Evolutionary conservation across 176 grass and related monocot species (phyloP).

Genomic region (Rhipidocladum racemiflorum): DNA sequence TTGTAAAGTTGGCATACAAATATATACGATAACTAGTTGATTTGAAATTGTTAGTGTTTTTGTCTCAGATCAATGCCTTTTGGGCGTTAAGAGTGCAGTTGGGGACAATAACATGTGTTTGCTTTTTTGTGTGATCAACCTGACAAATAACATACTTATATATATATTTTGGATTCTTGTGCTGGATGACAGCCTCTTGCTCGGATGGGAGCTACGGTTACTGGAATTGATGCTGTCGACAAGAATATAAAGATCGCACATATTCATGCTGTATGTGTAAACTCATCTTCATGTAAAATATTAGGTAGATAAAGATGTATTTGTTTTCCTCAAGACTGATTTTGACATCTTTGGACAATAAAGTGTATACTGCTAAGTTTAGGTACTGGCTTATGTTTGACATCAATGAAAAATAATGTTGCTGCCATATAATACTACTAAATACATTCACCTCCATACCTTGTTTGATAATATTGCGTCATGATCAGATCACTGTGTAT

Average conservation of each 20-base stretch:
- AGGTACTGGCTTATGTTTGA: not conserved
- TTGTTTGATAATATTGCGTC: not conserved
- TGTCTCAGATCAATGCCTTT: not conserved
- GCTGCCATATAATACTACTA: not conserved
- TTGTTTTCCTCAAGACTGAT: slow-evolving; percentile 3
- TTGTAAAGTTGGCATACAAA: not conserved
- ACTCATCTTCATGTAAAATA: slow-evolving; percentile 10
- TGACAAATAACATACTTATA: not conserved
- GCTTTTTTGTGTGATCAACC: slow-evolving; percentile 1
- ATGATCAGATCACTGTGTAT: not conserved
- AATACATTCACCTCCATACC: not conserved
- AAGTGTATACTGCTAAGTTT: not conserved
- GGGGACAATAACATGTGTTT: not conserved
- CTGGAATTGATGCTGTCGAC: slow-evolving; percentile 87
- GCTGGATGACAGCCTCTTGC: slow-evolving; percentile 69
- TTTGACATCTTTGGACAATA: not conserved
- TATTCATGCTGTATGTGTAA: slow-evolving; percentile 77
- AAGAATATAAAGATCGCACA: slow-evolving; percentile 90
- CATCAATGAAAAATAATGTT: not conserved
- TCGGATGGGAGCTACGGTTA: slow-evolving; percentile 82
- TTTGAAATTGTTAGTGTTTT: not conserved
- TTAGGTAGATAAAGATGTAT: not conserved
- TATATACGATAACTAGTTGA: not conserved
- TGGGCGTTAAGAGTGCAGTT: not conserved
- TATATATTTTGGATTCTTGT: not conserved